Base-by-base conservation (phyloP, 345 rosid genomes). In the Pistacia integerrima region DNA sequence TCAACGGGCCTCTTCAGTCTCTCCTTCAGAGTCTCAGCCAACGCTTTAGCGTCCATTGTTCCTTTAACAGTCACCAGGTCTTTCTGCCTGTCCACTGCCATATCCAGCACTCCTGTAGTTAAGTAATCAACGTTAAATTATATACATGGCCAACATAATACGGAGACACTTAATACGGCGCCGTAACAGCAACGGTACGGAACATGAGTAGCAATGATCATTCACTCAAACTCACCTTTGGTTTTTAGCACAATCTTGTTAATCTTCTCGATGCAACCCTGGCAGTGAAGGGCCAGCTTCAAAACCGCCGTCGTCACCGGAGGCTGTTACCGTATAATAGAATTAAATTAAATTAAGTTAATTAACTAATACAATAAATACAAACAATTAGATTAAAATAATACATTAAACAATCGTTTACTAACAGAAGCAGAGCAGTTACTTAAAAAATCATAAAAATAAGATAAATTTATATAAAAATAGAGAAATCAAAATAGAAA, bases 181-280 rank as follows among this genome's bases (percentile, higher is more conserved):
- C 28, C 75, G 64, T 67, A 30, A 51, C 72, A 3, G 41, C 5
- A 30, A 71, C 57, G 74, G 57, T 2, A 58, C 63, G 67, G 73
- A 28, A 38, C 28, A 8, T 0, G 16, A 11, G 28, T 38, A 20
- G 36, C 1, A 36, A 57, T 44, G 28, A 5, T 67, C 22, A 2
- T 8, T 63, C 20, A 60, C 36, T 35, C 12, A 38, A 41, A 41
- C 13, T 68, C 57, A 93, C 99, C 99, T 81, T 87, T 84, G 72
- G 91, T 81, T 73, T 83, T 89, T 18, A 65, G 55, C 73, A 87
- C 72, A 1, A 74, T 76, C 78, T 85, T 92, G 70, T 41, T 64
- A 78, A 96, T 89, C 92, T 79, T 96, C 58, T 72, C 89, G 55
- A 84, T 69, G 82, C 99, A 96, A 30, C 99, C 98, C n/a, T 78